These are phyloP conservation scores for Solanum hybrid DNA, from an alignment of 305 asterid genomes.

Conservation along the genomic window DNA sequence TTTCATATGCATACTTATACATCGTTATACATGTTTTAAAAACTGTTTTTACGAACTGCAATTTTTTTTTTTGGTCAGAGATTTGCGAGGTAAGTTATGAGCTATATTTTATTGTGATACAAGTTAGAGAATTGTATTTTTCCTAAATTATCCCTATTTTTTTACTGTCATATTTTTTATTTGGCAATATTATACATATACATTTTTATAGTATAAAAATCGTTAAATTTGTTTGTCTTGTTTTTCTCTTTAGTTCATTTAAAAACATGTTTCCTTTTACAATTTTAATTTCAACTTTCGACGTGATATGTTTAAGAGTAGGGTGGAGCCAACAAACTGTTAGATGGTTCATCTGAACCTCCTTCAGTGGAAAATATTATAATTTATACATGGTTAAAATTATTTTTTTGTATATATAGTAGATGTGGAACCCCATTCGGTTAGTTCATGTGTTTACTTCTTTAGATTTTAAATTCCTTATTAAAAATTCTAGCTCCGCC, in stretches of 20 bases:
- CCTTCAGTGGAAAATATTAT: too few relatives aligned
- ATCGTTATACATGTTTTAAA: not conserved
- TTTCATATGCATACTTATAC: not conserved
- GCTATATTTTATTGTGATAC: not conserved
- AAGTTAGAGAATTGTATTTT: not conserved
- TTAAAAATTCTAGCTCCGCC: too few relatives aligned
- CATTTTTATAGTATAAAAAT: not conserved
- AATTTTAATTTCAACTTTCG: not conserved
- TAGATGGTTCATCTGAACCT: not conserved
- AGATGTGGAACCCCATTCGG: fast-evolving
- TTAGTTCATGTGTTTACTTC: not conserved
- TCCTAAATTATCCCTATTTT: not conserved
- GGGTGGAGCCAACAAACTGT: not conserved
- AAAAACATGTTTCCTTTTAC: not conserved
- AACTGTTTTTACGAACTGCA: not conserved
- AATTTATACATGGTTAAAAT: too few relatives aligned
- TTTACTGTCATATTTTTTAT: not conserved
- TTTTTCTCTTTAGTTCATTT: not conserved
- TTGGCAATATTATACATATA: not conserved
- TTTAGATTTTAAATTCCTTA: too few relatives aligned
- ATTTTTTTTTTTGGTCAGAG: not conserved
- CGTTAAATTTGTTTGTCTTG: not conserved
- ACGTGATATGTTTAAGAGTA: not conserved
- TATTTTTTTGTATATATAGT: too few relatives aligned
- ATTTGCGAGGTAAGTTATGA: not conserved